These are phyloP conservation scores for Mycena alexandri DNA, from an alignment of 768 basidiomycete species.

Conservation along the genomic window DNA sequence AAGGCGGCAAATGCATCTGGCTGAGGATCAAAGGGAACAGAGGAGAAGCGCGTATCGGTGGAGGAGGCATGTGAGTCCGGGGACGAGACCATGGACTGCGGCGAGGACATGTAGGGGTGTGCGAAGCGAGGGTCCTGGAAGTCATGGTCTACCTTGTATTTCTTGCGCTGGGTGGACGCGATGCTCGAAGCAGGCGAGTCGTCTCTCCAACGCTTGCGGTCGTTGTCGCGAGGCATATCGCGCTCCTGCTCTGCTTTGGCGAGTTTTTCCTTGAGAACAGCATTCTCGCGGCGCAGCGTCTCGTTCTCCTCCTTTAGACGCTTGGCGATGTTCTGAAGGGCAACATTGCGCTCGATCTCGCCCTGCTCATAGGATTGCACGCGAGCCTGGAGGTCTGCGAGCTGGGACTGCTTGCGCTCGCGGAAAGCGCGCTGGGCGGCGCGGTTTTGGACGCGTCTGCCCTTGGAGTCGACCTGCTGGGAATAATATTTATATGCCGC, in stretches of 20 bases:
- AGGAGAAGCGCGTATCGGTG: constrained; percentile 49
- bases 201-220: constrained; percentile 73
- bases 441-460: constrained; percentile 83
- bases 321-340: constrained; percentile 86
- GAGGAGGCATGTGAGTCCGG: constrained; percentile 55
- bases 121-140: constrained; percentile 49
- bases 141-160: constrained; percentile 43
- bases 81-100: constrained; percentile 66
- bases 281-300: constrained; percentile 75
- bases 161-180: constrained; percentile 36
- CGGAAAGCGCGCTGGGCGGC: constrained; percentile 92
- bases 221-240: constrained; percentile 47
- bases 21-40: constrained; percentile 50
- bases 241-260: constrained; percentile 56
- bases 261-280: constrained; percentile 65
- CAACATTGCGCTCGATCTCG: constrained; percentile 90
- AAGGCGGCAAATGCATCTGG: constrained; percentile 44
- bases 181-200: constrained; percentile 54
- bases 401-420: constrained; percentile 89
- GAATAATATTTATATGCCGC: constrained; percentile 21
- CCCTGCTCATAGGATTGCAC: constrained; percentile 89
- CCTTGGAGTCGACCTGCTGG: constrained; percentile 64
- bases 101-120: constrained; percentile 55
- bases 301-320: constrained; percentile 91
- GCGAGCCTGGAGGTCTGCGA: constrained; percentile 88